Evolutionary conservation across 257 asterid species (phyloP).

Genomic region (Solanum arcanum): DNA sequence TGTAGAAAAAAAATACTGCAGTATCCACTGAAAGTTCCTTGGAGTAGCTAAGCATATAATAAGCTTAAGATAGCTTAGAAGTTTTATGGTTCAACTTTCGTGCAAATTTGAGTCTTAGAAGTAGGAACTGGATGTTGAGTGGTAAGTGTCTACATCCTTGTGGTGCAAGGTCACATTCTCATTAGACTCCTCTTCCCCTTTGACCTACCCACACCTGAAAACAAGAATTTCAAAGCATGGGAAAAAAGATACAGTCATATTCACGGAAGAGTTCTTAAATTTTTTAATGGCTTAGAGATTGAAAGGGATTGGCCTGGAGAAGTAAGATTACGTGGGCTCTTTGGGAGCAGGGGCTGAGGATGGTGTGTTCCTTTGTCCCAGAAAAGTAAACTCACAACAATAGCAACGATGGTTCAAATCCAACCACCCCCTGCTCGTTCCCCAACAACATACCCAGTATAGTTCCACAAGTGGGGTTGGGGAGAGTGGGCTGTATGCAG

Average conservation of each 20-base stretch:
- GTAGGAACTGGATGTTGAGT: neutral
- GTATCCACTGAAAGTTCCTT: neutral
- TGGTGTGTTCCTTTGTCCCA: neutral
- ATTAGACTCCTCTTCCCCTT: neutral
- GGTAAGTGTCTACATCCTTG: neutral
- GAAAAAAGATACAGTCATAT: neutral
- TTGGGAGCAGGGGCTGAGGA: neutral
- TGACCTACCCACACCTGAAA: neutral
- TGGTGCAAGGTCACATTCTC: neutral
- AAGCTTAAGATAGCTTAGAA: neutral
- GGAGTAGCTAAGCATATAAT: neutral
- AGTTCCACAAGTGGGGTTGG: neutral
- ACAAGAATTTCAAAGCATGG: neutral
- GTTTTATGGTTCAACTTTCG: neutral
- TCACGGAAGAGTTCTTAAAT: neutral
- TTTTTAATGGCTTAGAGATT: neutral
- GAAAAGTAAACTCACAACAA: neutral
- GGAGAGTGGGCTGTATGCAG: neutral
- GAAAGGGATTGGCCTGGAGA: neutral
- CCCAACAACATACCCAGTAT: neutral
- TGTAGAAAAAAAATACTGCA: neutral
- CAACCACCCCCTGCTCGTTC: neutral
- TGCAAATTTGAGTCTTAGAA: neutral
- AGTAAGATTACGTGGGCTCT: neutral
- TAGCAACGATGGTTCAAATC: neutral